phyloP scores from a whole-genome alignment of 2,329 filamentous ascomycete species.

The Amauroascus verrucosus region DNA sequence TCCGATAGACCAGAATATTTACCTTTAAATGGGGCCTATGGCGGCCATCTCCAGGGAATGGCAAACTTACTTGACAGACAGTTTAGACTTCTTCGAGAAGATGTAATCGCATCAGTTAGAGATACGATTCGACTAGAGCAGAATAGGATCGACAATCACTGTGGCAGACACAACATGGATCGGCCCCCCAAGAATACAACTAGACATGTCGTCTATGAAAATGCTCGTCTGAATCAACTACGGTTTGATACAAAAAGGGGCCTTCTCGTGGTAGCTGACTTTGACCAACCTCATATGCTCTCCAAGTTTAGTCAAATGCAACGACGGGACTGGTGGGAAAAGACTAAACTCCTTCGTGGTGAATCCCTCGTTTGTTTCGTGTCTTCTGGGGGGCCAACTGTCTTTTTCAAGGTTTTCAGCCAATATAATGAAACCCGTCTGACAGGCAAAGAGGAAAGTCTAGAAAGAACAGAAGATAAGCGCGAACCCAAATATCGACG shows the following conservation, averaged over 20 bases:
- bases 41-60: slow-evolving; percentile 37
- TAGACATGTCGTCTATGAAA: slow-evolving; percentile 30
- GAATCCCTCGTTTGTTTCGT: slow-evolving; percentile 45
- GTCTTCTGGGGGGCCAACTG: slow-evolving; percentile 20
- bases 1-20: slow-evolving; percentile 16
- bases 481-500: not conserved
- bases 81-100: slow-evolving; percentile 48
- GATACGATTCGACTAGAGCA: slow-evolving; percentile 39
- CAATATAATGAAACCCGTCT: not conserved
- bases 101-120: slow-evolving; percentile 45
- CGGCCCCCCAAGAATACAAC: not conserved
- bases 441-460: not conserved
- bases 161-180: slow-evolving; percentile 2
- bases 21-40: slow-evolving; percentile 27
- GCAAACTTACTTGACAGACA: slow-evolving; percentile 45
- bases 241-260: slow-evolving; percentile 34
- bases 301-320: slow-evolving; percentile 17
- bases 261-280: slow-evolving; percentile 38
- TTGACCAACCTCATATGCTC: slow-evolving; percentile 36
- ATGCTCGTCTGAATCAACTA: slow-evolving; percentile 25
- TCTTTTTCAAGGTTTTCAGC: slow-evolving; percentile 22
- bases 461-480: not conserved
- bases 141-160: slow-evolving; percentile 17
- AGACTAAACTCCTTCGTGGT: slow-evolving; percentile 40
- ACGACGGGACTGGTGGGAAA: slow-evolving; percentile 43